Base-by-base conservation (phyloP, 371 early-diverging fungal species). In the Lichtheimia hyalospora region DNA sequence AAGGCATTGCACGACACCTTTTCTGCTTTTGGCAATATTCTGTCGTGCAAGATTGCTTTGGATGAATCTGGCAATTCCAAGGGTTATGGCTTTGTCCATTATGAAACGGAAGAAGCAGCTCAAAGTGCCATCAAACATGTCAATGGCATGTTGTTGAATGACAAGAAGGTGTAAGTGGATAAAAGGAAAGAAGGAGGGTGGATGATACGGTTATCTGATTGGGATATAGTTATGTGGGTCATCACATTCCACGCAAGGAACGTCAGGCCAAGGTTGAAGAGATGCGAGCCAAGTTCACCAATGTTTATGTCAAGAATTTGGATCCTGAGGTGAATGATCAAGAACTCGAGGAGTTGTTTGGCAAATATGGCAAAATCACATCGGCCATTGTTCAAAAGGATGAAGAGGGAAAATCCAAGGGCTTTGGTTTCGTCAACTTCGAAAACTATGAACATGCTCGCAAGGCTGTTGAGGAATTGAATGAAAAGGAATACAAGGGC, bases 1-100 rank as follows among this genome's bases (percentile, higher is more conserved):
- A 96, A 86, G 71, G 92, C 97, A 14, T 87, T 98, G 42, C 91
- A 95, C 75, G 97, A 97, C 75, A 96, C 97, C 28, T 98, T 98
- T 73, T 82, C 90, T 25, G 90, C 95, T 34, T 98, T 98, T 65
- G 98, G 98, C 44, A 77, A 84, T 69, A 96, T 98, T 60, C 72
- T 94, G 25, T 91, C 90, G 66, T 96, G 96, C 88, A 98, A 97
- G 79, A 94, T 97, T 51, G 93, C 91, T 39, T 79, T 79, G 58
- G 91, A 92, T 63, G 70, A 77, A 18, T 77, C 89, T 39, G 93
- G 93, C 34, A 69, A 64, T 52, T 88, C 89, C 63, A 90, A 87
- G 66, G 97, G 98, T 18, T 95, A 92, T 76, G 97, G 95, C 16
- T 97, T 94, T 70, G 96, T 95, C 53, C 96, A 98, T 82, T 98